Percentiles rank a stretch among this genome's conserved stretches.
Evolutionary conservation across 1,139 yeast genomes (phyloP).

Genomic region (Lizanozyma gosingica): DNA sequence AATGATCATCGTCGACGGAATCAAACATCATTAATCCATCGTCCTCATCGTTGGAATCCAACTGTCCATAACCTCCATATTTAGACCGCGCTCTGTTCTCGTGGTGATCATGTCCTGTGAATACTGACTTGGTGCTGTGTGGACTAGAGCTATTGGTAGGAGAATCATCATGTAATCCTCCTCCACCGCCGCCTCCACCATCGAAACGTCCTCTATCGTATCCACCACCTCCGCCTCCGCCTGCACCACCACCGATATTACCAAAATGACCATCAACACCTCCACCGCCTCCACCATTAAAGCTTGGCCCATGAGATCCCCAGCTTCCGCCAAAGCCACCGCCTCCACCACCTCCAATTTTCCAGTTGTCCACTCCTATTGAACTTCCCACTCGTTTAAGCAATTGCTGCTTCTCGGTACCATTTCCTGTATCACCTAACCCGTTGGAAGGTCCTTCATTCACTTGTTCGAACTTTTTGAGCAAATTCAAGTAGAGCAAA

Average conservation of each 20-base stretch:
- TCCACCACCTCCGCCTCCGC: neutral
- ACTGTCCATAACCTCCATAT: neutral
- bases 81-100: neutral
- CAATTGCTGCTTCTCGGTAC: slow-evolving; percentile 23
- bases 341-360: neutral
- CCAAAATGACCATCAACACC: neutral
- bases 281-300: neutral
- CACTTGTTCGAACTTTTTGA: slow-evolving; percentile 32
- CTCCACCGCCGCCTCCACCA: neutral
- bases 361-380: neutral
- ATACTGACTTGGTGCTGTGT: neutral
- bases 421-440: slow-evolving; percentile 21
- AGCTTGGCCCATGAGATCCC: neutral
- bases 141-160: neutral
- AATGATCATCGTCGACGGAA: neutral
- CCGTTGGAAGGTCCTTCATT: slow-evolving; percentile 18
- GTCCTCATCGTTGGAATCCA: slow-evolving; percentile 6
- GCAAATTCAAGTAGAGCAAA: slow-evolving; percentile 27
- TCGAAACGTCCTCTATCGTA: neutral
- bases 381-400: slow-evolving; percentile 3
- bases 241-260: neutral
- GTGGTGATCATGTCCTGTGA: neutral
- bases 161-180: neutral
- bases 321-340: neutral
- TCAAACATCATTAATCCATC: slow-evolving; percentile 3